Percentiles rank a stretch among this genome's conserved stretches.
phyloP scores from a whole-genome alignment of 768 basidiomycete genomes.

The Tephrocybe sp. region DNA sequence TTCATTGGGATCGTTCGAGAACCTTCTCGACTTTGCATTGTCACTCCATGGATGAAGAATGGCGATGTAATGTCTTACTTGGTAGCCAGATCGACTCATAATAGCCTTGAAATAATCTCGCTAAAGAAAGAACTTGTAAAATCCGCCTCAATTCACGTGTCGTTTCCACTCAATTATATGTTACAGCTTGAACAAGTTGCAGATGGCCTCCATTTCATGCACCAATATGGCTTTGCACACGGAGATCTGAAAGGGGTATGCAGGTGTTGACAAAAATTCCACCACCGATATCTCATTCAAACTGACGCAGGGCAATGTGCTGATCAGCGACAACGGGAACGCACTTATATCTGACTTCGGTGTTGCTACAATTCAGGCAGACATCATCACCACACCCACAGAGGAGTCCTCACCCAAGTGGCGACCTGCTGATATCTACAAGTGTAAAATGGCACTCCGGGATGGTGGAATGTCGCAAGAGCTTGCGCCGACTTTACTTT shows the following conservation, averaged over 20 bases:
- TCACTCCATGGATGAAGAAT: slow-evolving; percentile 30
- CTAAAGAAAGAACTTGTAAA: slow-evolving; percentile 14
- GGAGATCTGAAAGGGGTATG: slow-evolving; percentile 42
- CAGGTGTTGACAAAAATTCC: too few species aligned
- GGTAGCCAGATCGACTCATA: neutral
- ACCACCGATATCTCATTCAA: too few species aligned
- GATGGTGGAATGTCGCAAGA: slow-evolving; percentile 4
- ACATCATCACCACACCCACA: neutral
- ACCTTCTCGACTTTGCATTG: slow-evolving; percentile 17
- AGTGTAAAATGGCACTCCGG: neutral
- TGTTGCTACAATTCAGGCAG: slow-evolving; percentile 6
- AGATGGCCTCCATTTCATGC: slow-evolving; percentile 27
- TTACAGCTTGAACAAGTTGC: slow-evolving; percentile 26
- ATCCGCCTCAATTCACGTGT: too few species aligned
- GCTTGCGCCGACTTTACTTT: slow-evolving; percentile 4
- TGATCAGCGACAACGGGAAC: slow-evolving; percentile 12
- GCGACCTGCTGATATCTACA: neutral
- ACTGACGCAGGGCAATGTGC: slow-evolving; percentile 11
- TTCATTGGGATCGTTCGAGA: slow-evolving; percentile 22
- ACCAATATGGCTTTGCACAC: slow-evolving; percentile 30
- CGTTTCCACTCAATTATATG: neutral
- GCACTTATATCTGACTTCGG: slow-evolving; percentile 17
- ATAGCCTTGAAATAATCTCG: too few species aligned
- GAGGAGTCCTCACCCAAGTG: neutral
- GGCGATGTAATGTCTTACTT: slow-evolving; percentile 24